A percentile compares a stretch with the other conserved stretches of the same genome.
These are phyloP conservation scores for Coprinopsis marcescibilis DNA, from an alignment of 768 basidiomycete species.

Conservation along the genomic window DNA sequence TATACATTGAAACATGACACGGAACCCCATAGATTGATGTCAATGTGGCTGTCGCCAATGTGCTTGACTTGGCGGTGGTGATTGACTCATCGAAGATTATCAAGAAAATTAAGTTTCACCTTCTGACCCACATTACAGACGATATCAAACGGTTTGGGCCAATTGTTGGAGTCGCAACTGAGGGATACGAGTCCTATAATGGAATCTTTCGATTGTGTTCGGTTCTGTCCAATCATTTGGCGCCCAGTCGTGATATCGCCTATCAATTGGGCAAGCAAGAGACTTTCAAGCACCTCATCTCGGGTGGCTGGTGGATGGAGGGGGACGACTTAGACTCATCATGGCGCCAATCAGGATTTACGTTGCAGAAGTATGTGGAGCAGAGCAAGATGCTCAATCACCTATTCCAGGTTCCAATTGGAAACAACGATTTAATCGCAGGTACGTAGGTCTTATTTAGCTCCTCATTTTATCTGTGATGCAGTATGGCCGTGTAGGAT, in stretches of 20 bases:
- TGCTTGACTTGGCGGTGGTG: slow-evolving; percentile 27
- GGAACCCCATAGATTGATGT: slow-evolving; percentile 25
- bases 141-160: slow-evolving; percentile 33
- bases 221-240: slow-evolving; percentile 35
- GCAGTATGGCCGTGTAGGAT: not conserved
- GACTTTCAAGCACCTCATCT: slow-evolving; percentile 23
- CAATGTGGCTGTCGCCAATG: slow-evolving; percentile 25
- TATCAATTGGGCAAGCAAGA: slow-evolving; percentile 24
- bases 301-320: slow-evolving; percentile 27
- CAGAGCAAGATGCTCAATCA: not conserved
- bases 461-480: not conserved
- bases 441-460: not conserved
- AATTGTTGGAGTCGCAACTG: slow-evolving; percentile 27
- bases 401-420: not conserved
- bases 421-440: not conserved
- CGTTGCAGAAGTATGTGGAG: not conserved
- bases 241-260: slow-evolving; percentile 38
- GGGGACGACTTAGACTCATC: slow-evolving; percentile 5
- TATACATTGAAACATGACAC: too few relatives aligned
- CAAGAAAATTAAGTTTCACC: slow-evolving; percentile 31
- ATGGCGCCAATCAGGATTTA: slow-evolving; percentile 7
- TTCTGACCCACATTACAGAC: slow-evolving; percentile 26
- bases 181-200: slow-evolving; percentile 37
- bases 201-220: slow-evolving; percentile 35
- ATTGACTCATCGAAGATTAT: slow-evolving; percentile 30